Evolutionary conservation across 306 rosid species (phyloP), one percentile per base, ranked within the genome.

Genomic region (Urtica urens): DNA sequence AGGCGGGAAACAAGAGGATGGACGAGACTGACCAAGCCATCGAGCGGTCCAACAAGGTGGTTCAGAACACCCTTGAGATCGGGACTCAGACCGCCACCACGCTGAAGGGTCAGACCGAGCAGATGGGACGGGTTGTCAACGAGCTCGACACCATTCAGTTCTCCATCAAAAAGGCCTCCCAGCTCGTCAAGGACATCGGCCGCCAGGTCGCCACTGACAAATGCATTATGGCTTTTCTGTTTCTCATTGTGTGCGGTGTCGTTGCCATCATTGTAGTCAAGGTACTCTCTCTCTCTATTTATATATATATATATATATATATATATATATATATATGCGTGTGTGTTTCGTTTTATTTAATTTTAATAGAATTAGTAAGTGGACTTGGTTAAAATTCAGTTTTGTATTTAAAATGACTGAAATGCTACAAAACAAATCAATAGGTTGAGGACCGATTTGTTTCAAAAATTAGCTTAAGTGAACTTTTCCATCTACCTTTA

Each of bases 201-300:
- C 82, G 99, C 67, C 95, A 85, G 99, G 96, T 92, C 57, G 99
- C 99, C 59, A 92, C 99, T 13, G 99, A 92, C 55, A 92, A 85
- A 74, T 92, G 99, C 79, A 92, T 92, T 79, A 92, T 92, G 99
- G 72, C 79, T 53, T 85, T 92, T 55, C 81, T 92, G 57, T 54
- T 85, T 63, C 94, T 92, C 26, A 76, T 92, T 23, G 96, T 92
- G 65, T 71, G 80, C 38, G 96, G 99, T 60, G 99, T 92, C 25
- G 65, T 92, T 59, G 99, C 96, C 60, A 92, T 85, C 53, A 92
- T 92, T 64, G 57, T 92, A 41, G 99, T 92, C 37, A 92, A 92
- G 99, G 99, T 92, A 85, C 39, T 47, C 16, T 33, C 38, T 59
- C 19, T 52, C 3, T 49, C 38, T n/a, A n/a, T n/a, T n/a, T n/a